phyloP scores from a whole-genome alignment of 352 stramenopile species.

The Phytopythium boreale region DNA sequence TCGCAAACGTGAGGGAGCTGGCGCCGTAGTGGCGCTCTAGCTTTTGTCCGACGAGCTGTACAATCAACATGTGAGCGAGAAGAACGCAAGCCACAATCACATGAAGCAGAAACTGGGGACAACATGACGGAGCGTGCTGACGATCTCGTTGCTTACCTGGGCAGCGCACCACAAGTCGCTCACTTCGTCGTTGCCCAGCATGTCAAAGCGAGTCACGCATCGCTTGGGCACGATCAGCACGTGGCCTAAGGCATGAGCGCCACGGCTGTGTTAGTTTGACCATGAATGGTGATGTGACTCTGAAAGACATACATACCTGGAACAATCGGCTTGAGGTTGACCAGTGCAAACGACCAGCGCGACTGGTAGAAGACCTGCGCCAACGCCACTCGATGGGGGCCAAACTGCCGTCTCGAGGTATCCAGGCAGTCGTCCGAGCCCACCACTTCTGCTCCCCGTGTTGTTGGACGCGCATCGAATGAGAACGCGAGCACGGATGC shows the following conservation, averaged over 20 bases:
- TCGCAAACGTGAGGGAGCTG: conserved; percentile 88
- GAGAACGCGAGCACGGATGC: not conserved
- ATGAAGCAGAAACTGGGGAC: not conserved
- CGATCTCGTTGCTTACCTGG: conserved; percentile 2
- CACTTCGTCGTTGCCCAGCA: conserved; percentile 82
- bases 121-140: not conserved
- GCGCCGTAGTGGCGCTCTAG: conserved; percentile 71
- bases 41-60: conserved; percentile 60
- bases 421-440: conserved; percentile 37
- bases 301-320: too few relatives aligned
- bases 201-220: conserved; percentile 63
- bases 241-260: conserved; percentile 48
- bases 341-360: conserved; percentile 66
- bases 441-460: conserved; percentile 26
- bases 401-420: conserved; percentile 33
- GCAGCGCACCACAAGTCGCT: conserved; percentile 80
- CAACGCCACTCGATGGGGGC: conserved; percentile 33
- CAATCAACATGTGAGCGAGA: not conserved
- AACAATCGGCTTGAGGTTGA: conserved; percentile 94
- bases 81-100: not conserved
- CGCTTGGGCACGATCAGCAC: conserved; percentile 88
- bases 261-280: too few relatives aligned
- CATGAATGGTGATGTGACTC: too few relatives aligned
- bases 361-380: conserved; percentile 66
- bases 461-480: not conserved